Base-by-base conservation (phyloP, 192 early-diverging fungal species). In the Thamnidium elegans region DNA sequence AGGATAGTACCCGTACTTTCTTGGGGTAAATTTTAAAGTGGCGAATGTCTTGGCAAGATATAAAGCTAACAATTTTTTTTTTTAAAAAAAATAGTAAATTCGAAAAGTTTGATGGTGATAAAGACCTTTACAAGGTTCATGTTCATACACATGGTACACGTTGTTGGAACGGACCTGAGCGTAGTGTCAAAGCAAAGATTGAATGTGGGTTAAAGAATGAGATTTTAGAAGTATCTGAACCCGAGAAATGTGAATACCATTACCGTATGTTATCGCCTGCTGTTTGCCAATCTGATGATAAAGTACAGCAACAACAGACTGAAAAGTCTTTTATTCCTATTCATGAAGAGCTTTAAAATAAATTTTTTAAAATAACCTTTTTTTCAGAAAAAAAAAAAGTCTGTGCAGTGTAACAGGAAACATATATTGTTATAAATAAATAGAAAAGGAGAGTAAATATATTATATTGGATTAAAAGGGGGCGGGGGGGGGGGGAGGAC, bases 131-230 rank as follows among this genome's bases (percentile, higher is more conserved):
- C 62, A 44, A 64, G 5, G 48, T 73, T 43, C 92, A 94, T 71
- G 71, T 80, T 63, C 94, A 88, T 67, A 76, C 75, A 6, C 69
- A 84, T 60, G 97, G 97, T 23, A 75, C 82, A 15, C 81, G 84
- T 39, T 99, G 97, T 79, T 99, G 97, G 97, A 95, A 97, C 65
- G 97, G 95, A 0, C 97, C 95, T 2, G 79, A 86, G 13, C 83
- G 97, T 21, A 70, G 70, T 75, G 69, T 83, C 17, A 56, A 69
- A 69, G 80, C 87, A 11, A 62, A 63, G 30, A 77, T 97, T 36
- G 87, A 88, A 63, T 99, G 97, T 74, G 92, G 90, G 0, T 62
- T 68, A 0, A 78, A 83, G 7, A 92, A 86, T 46, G 69, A 82
- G 65, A 71, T 98, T 15, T 34, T 88, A 0, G 73, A 81, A 7